Base-by-base conservation (phyloP, 768 basidiomycete genomes). In the Lactarius sanguifluus region DNA sequence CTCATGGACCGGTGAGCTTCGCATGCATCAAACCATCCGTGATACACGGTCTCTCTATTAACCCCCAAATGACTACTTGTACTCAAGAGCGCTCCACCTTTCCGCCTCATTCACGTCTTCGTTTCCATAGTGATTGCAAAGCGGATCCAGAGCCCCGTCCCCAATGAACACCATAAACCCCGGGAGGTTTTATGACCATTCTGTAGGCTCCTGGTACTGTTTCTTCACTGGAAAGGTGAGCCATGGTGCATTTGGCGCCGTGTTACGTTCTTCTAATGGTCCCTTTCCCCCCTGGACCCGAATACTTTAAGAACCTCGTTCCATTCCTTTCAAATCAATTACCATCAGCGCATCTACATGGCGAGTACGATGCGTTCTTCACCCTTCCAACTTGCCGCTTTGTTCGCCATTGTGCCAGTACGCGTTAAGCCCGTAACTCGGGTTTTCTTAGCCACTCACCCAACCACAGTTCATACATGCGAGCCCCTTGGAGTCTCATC, bases 11-110 rank as follows among this genome's bases (percentile, higher is more conserved):
- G 36, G 40, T 56, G 32, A 54, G 56, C 55, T 62, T 66, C 61
- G 43, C 43, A 40, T 59, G 62, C 65, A 63, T 59, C 61, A 66
- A 45, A 62, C 60, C 40, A 9, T 61, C 56, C 57, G 57, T 66
- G 36, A 40, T 30, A n/a, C 32, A 45, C 61, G 47, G 45, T 47
- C 45, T 23, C 57, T 54, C 40, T 36, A 50, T 58, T 28, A 58
- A 34, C 18, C 28, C 40, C 57, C 56, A 55, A 60, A 36, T 50
- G 36, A 61, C 45, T n/a, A 12, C 8, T 45, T 55, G 34, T 36
- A 40, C 56, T 57, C 43, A 57, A 52, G 52, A 23, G 12, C 32
- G 36, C 55, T 47, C 56, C 41, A 18, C 60, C 10, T 30, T 61
- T 57, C 55, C 60, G 15, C 45, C 60, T 30, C 57, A 5, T 38